A percentile compares a stretch with the other conserved stretches of the same genome.
Evolutionary conservation across 805 yeast genomes (phyloP).

Genomic region (Ogataea siamensis): DNA sequence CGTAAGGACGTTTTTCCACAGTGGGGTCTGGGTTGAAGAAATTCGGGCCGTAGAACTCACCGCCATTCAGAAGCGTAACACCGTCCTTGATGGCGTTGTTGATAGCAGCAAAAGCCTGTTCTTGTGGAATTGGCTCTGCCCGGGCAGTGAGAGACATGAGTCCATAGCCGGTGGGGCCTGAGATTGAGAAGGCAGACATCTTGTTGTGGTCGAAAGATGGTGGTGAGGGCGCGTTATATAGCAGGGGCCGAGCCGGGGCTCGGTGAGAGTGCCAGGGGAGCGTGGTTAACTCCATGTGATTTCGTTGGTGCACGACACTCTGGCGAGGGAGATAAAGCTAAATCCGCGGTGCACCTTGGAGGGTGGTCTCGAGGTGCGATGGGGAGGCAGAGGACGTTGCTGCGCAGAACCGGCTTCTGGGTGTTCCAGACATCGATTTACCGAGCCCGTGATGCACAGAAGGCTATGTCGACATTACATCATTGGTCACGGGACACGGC

Average conservation of each 20-base stretch:
- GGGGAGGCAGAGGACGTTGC: too few species aligned
- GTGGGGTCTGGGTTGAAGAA: slow-evolving; percentile 31
- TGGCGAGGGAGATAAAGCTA: background rate
- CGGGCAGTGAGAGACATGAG: slow-evolving; percentile 80
- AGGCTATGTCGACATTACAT: background rate
- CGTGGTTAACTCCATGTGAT: background rate
- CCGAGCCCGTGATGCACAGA: background rate
- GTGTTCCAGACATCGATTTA: background rate
- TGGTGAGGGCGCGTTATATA: background rate
- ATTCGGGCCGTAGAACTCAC: slow-evolving; percentile 68
- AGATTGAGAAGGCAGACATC: background rate
- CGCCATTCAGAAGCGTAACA: slow-evolving; percentile 61
- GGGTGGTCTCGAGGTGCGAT: too few species aligned
- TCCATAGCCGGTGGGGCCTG: slow-evolving; percentile 59
- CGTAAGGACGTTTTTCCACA: slow-evolving; percentile 19
- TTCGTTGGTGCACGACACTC: background rate
- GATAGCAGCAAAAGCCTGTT: slow-evolving; percentile 52
- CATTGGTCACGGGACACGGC: background rate
- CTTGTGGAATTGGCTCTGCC: slow-evolving; percentile 51
- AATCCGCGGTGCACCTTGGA: background rate
- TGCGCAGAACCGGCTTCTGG: too few species aligned
- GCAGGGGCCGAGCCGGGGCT: too few species aligned
- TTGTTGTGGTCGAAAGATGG: too few species aligned
- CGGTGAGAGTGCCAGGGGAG: too few species aligned
- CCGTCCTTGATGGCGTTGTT: slow-evolving; percentile 49